These are phyloP conservation scores for Jaltomata sinuosa DNA, from an alignment of 257 asterid species.

Conservation along the genomic window DNA sequence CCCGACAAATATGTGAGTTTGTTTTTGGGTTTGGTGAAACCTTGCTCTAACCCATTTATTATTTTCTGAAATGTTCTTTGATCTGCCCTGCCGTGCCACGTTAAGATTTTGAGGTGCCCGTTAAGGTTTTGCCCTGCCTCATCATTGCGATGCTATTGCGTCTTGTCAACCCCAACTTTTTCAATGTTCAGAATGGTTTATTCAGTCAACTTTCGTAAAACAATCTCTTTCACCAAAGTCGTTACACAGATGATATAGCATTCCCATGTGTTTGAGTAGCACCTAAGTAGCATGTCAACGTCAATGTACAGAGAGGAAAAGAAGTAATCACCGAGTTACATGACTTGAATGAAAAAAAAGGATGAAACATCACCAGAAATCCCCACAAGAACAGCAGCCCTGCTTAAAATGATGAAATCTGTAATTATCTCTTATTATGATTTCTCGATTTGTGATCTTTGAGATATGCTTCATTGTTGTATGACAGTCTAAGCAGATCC, in stretches of 20 bases:
- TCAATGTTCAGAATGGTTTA: neutral
- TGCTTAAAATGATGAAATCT: conserved; percentile 24
- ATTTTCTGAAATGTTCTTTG: too few species aligned
- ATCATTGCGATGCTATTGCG: too few species aligned
- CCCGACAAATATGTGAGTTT: too few species aligned
- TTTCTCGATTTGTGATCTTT: neutral
- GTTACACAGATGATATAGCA: neutral
- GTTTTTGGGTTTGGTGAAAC: too few species aligned
- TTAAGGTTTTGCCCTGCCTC: too few species aligned
- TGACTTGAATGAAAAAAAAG: neutral
- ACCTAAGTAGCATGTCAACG: neutral
- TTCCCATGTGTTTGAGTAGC: neutral
- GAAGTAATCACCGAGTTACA: neutral
- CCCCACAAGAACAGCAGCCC: conserved; percentile 17
- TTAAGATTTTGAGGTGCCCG: too few species aligned
- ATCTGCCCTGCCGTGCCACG: too few species aligned
- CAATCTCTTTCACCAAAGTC: too few species aligned
- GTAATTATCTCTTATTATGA: conserved; percentile 11
- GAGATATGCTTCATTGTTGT: conserved; percentile 11
- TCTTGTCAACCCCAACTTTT: neutral
- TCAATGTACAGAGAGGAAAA: neutral
- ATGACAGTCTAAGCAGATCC: conserved; percentile 15
- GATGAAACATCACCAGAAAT: conserved; percentile 11
- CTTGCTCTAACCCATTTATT: too few species aligned
- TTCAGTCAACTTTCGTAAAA: too few species aligned